phyloP scores from a whole-genome alignment of 2,329 filamentous ascomycete genomes.

The Colletotrichum lupini region DNA sequence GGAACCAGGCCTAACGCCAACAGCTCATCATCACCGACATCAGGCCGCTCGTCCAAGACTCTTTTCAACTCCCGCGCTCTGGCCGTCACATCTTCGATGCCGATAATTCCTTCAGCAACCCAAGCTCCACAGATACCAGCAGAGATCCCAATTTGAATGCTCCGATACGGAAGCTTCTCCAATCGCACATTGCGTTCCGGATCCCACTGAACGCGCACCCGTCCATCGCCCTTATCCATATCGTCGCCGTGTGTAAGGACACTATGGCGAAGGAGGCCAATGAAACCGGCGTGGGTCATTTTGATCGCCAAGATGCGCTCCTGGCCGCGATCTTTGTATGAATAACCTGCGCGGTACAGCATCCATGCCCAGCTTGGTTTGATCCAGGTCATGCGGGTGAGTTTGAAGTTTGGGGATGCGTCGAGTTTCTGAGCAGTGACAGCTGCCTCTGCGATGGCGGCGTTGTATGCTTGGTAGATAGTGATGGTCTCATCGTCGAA shows the following conservation, averaged over 20 bases:
- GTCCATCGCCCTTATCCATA: slow-evolving; percentile 18
- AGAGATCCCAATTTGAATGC: slow-evolving; percentile 72
- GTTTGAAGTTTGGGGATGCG: slow-evolving; percentile 62
- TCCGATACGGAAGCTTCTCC: slow-evolving; percentile 59
- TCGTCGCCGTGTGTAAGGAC: neutral
- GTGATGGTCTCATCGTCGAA: slow-evolving; percentile 64
- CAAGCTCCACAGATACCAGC: slow-evolving; percentile 56
- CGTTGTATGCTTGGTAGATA: slow-evolving; percentile 71
- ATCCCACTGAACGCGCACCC: slow-evolving; percentile 73
- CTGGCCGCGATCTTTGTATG: slow-evolving; percentile 65
- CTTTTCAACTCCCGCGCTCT: slow-evolving; percentile 59
- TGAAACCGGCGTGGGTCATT: slow-evolving; percentile 62
- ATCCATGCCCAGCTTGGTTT: slow-evolving; percentile 74
- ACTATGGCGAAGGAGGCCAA: slow-evolving; percentile 51
- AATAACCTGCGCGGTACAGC: slow-evolving; percentile 72
- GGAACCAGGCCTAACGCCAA: slow-evolving; percentile 53
- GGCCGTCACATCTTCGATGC: slow-evolving; percentile 69
- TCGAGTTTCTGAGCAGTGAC: slow-evolving; percentile 61
- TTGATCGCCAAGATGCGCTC: slow-evolving; percentile 67
- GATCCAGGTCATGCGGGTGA: slow-evolving; percentile 72
- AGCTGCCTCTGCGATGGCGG: slow-evolving; percentile 63
- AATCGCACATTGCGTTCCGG: slow-evolving; percentile 64
- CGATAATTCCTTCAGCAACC: slow-evolving; percentile 62
- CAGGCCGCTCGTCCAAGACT: slow-evolving; percentile 53
- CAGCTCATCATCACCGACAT: slow-evolving; percentile 49